Evolutionary conservation across 176 grass and related monocot genomes (phyloP), one percentile per base, ranked within the genome.

Genomic region (Phragmites australis): DNA sequence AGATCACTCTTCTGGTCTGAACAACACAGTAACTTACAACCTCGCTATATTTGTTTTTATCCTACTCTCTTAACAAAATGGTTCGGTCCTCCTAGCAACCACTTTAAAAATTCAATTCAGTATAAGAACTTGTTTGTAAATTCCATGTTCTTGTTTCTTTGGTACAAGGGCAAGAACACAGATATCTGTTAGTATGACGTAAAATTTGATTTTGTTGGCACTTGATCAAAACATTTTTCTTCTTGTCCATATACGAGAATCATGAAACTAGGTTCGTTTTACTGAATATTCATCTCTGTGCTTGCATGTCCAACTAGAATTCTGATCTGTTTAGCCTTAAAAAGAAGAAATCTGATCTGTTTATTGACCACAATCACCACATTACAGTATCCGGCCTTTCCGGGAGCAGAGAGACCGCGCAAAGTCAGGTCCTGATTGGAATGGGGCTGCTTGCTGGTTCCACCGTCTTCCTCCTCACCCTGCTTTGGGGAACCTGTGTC

Each of bases 361-460:
- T 64, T 72, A n/a, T n/a, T n/a, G n/a, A n/a, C n/a, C n/a, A n/a
- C n/a, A n/a, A n/a, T n/a, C n/a, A 44, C 78, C n/a, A 18, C 22
- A 34, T 55, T 55, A 79, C 88, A 99, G 96, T 89, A 8, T 99
- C 96, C 80, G 96, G 96, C 58, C 78, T 99, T 12, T 95, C 92
- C 1, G 96, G 96, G 82, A 99, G 72, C 61, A 95, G 87, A 88
- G 96, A 95, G 73, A 95, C 88, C 1, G 96, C 96, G 13, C 96
- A 99, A 77, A 94, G 88, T 83, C 96, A 99, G 79, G 96, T 99
- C 63, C 80, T 93, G 6, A 89, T 99, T 22, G 96, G 96, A 32
- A 99, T 95, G 92, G 96, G 96, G 49, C 79, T 99, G 70, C 96
- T 99, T 79, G 90, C 96, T 80, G 96, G 96, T 62, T 99, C 96